These are phyloP conservation scores for Triangularia verruculosa DNA, from an alignment of 2,329 filamentous ascomycete species.

Conservation along the genomic window DNA sequence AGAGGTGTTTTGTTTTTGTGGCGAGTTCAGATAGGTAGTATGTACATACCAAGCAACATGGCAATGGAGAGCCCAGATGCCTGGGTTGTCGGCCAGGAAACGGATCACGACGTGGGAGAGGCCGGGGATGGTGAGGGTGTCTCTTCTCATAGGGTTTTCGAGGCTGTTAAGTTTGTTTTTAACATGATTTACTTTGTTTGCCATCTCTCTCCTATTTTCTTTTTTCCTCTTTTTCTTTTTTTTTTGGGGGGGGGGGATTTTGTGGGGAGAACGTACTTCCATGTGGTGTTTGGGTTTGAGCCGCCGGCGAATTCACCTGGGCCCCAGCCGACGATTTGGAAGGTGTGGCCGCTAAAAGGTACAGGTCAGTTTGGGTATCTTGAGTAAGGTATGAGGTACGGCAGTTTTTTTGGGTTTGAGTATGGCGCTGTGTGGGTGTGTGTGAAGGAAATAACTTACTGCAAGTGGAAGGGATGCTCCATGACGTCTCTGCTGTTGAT, in stretches of 20 bases:
- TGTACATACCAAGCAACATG: conserved; percentile 55
- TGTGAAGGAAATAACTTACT: conserved; percentile 30
- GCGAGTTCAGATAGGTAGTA: neutral
- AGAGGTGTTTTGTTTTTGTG: neutral
- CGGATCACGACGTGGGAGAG: conserved; percentile 39
- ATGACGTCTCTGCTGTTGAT: conserved; percentile 39
- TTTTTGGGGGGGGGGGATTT: too few species aligned
- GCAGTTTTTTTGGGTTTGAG: conserved; percentile 3
- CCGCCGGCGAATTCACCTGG: conserved; percentile 32
- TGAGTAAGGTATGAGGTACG: too few species aligned
- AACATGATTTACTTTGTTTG: neutral
- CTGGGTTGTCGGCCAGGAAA: conserved; percentile 55
- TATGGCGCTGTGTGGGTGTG: neutral
- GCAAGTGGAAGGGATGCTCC: conserved; percentile 41
- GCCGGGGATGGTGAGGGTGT: conserved; percentile 46
- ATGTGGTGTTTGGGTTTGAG: conserved; percentile 21
- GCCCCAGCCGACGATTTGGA: conserved; percentile 41
- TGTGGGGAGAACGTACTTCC: conserved; percentile 30
- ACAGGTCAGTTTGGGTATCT: too few species aligned
- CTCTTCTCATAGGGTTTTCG: conserved; percentile 49
- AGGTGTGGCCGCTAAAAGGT: conserved; percentile 36
- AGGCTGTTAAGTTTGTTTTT: conserved; percentile 18
- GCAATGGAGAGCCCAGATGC: conserved; percentile 58
- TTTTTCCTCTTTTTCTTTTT: too few species aligned
- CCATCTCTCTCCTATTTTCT: too few species aligned